phyloP scores from a whole-genome alignment of 129 eudicot genomes.

The Sambucus nigra region DNA sequence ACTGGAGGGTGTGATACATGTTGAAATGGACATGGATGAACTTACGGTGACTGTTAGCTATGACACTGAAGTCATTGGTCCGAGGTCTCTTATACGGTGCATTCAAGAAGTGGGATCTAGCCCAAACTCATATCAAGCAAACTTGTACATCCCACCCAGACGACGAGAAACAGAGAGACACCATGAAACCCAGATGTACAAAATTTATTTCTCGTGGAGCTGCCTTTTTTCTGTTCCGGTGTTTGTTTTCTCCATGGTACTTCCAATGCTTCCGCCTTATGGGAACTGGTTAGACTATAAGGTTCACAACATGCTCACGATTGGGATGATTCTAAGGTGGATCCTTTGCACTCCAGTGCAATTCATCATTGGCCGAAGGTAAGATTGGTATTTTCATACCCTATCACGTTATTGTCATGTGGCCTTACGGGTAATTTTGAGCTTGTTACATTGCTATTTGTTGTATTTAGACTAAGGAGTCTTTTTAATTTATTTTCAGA shows the following conservation, averaged over 20 bases:
- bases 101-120: constrained; percentile 42
- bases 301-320: constrained; percentile 68
- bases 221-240: constrained; percentile 79
- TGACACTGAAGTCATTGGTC: constrained; percentile 71
- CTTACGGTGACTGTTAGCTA: constrained; percentile 41
- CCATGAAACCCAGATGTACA: constrained; percentile 50
- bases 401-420: too few species aligned
- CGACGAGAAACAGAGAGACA: constrained; percentile 54
- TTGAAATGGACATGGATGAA: constrained; percentile 47
- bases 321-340: constrained; percentile 79
- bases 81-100: constrained; percentile 65
- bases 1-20: constrained; percentile 59
- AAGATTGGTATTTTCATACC: constrained; percentile 3
- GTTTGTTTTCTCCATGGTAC: constrained; percentile 71
- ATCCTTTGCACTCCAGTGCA: constrained; percentile 88
- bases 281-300: constrained; percentile 88
- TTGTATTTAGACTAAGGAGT: too few species aligned
- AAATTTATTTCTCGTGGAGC: constrained; percentile 74
- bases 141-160: constrained; percentile 53
- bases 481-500: too few species aligned
- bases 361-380: constrained; percentile 89
- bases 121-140: constrained; percentile 46
- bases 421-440: too few species aligned
- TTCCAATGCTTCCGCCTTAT: constrained; percentile 81
- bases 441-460: too few species aligned